Evolutionary conservation across 139 green algal species (phyloP).

Genomic region (Micromonas pusilla): DNA sequence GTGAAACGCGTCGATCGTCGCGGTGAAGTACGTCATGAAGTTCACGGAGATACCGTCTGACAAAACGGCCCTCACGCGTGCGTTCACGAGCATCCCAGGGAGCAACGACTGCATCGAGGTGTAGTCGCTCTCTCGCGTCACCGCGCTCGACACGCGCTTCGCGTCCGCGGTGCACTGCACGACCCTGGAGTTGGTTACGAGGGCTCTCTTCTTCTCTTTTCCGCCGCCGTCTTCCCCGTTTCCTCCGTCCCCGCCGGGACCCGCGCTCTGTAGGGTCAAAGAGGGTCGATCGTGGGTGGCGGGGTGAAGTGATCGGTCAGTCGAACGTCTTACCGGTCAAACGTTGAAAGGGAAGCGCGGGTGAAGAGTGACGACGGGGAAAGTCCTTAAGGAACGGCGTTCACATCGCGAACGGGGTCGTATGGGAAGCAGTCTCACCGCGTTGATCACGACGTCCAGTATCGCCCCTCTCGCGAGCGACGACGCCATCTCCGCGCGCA

Average conservation of each 20-base stretch:
- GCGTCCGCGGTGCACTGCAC: not conserved
- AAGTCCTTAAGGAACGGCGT: too few species aligned
- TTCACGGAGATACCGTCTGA: constrained; percentile 69
- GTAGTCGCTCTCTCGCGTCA: not conserved
- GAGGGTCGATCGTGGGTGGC: too few species aligned
- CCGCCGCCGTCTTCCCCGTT: not conserved
- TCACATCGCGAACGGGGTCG: too few species aligned
- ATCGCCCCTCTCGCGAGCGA: not conserved
- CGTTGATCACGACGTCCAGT: constrained; percentile 17
- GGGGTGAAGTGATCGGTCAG: too few species aligned
- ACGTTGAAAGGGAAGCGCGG: too few species aligned
- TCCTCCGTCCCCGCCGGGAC: too few species aligned
- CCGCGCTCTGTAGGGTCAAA: too few species aligned
- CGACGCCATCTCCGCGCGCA: not conserved
- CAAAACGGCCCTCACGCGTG: constrained; percentile 37
- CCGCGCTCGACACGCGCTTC: not conserved
- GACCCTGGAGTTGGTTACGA: not conserved
- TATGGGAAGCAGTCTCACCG: too few species aligned
- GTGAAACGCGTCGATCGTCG: constrained; percentile 79
- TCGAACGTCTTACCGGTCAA: too few species aligned
- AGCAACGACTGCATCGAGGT: constrained; percentile 2
- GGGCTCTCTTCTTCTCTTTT: not conserved
- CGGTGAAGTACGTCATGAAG: constrained; percentile 85
- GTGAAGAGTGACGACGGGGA: too few species aligned
- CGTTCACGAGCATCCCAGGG: constrained; percentile 66